Base-by-base conservation (phyloP, 208 protist genomes). In the Wallacemonas sp. region DNA sequence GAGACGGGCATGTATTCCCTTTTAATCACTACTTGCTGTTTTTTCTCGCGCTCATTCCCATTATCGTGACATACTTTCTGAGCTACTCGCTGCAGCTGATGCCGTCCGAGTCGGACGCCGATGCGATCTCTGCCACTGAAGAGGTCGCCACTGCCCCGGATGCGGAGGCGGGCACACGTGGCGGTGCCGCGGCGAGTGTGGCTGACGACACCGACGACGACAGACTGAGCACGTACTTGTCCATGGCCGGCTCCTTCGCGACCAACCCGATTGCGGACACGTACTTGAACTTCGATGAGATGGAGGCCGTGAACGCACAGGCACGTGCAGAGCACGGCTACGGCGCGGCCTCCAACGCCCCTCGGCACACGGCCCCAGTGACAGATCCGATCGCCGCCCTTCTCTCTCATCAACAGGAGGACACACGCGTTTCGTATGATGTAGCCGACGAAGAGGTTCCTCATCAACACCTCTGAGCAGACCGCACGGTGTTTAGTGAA, bases 21-120 rank as follows among this genome's bases (percentile, higher is more conserved):
- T 88, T 91, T 36, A 82, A 88, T 49, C 72, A 89, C 63, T 82
- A 76, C 64, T 68, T 86, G 27, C 67, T 79, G 1, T 88, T 91
- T 53, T 47, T 81, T 46, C 6, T 91, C 21, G 44, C 66, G 2
- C 70, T 36, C 28, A 45, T 77, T 3, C 75, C 75, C 2, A 26
- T 72, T 36, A 21, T 70, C 39, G 46, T 19, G 11, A 34, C 65
- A 17, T 51, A 61, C 33, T 70, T 42, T 42, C 24, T 70, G n/a
- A 62, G 22, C 1, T 65, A 60, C 28, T 59, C 44, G 14, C 31
- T 75, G 2, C 55, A 65, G 17, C 45, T 66, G 2, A 38, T 70
- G 5, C 28, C 38, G 0, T 69, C 70, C 33, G 61, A 39, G 21
- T 9, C 47, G 38, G 63, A 70, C 19, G 42, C 28, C 8, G 42